Evolutionary conservation across 1,139 yeast species (phyloP).

Genomic region (Diutina mesorugosa): DNA sequence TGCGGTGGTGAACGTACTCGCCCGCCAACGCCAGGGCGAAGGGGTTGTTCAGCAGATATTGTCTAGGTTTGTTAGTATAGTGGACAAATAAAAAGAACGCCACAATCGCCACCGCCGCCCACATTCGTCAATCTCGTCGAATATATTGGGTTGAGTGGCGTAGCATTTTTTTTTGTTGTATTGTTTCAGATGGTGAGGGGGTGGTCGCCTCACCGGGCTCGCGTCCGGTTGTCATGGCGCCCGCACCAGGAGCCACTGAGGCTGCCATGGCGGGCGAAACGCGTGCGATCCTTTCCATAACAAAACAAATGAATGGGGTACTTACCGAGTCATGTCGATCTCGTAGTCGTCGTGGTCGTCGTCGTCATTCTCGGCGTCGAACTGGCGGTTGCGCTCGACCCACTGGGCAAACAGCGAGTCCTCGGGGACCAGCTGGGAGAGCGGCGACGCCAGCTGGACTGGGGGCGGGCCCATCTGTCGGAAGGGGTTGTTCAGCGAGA

Average conservation of each 20-base stretch:
- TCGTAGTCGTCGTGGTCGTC: background rate
- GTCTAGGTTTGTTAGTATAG: slow-evolving; percentile 19
- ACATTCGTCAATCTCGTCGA: background rate
- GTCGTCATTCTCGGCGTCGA: background rate
- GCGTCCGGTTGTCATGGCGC: background rate
- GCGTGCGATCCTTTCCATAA: slow-evolving; percentile 14
- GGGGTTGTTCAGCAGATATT: slow-evolving; percentile 29
- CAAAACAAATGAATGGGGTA: slow-evolving; percentile 13
- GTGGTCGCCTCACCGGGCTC: background rate
- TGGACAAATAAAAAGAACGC: slow-evolving; percentile 4
- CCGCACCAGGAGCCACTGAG: background rate
- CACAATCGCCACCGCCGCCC: background rate
- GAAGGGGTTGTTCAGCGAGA: slow-evolving; percentile 50
- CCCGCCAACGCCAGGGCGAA: slow-evolving; percentile 32
- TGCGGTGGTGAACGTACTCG: slow-evolving; percentile 19
- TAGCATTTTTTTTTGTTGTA: too few relatives aligned
- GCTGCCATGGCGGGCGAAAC: background rate
- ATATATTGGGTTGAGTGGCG: too few relatives aligned
- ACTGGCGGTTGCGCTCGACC: slow-evolving; percentile 2
- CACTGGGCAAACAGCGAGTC: background rate
- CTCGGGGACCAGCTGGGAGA: slow-evolving; percentile 1
- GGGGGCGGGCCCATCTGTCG: slow-evolving; percentile 15
- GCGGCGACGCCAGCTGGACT: background rate
- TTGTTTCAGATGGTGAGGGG: background rate
- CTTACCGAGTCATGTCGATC: slow-evolving; percentile 6